Evolutionary conservation across 768 basidiomycete species (phyloP).

Genomic region (Hericium erinaceus): DNA sequence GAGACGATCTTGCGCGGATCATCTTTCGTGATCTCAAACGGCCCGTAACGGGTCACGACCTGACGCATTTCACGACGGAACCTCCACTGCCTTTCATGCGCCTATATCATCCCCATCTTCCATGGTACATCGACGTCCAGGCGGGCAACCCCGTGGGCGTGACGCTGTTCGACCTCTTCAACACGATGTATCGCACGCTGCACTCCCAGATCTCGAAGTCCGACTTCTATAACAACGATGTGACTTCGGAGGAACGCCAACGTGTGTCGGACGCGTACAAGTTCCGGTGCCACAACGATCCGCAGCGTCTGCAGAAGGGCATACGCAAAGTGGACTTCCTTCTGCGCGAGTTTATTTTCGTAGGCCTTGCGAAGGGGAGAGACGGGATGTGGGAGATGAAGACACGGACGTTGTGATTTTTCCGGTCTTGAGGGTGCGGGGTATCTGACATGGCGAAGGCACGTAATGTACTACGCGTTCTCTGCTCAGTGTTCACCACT

Average conservation of each 20-base stretch:
- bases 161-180: constrained; percentile 47
- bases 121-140: constrained; percentile 60
- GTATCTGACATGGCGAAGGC: neutral
- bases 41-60: constrained; percentile 36
- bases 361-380: constrained; percentile 43
- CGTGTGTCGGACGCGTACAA: constrained; percentile 36
- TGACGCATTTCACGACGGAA: constrained; percentile 43
- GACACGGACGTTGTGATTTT: constrained; percentile 23
- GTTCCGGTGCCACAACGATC: constrained; percentile 29
- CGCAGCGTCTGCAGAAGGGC: constrained; percentile 30
- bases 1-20: constrained; percentile 29
- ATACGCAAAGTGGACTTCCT: constrained; percentile 54
- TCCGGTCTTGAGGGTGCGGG: too few species aligned
- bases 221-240: constrained; percentile 53
- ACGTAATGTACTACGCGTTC: neutral
- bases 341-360: constrained; percentile 40
- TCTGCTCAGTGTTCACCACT: neutral
- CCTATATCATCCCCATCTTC: constrained; percentile 45
- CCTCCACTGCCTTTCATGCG: constrained; percentile 44
- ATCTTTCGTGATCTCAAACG: constrained; percentile 38
- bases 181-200: constrained; percentile 35
- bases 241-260: constrained; percentile 36
- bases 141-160: constrained; percentile 41
- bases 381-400: constrained; percentile 63
- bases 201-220: constrained; percentile 34